Evolutionary conservation across 768 basidiomycete species (phyloP).

Genomic region (Boletus rubroflammeus): DNA sequence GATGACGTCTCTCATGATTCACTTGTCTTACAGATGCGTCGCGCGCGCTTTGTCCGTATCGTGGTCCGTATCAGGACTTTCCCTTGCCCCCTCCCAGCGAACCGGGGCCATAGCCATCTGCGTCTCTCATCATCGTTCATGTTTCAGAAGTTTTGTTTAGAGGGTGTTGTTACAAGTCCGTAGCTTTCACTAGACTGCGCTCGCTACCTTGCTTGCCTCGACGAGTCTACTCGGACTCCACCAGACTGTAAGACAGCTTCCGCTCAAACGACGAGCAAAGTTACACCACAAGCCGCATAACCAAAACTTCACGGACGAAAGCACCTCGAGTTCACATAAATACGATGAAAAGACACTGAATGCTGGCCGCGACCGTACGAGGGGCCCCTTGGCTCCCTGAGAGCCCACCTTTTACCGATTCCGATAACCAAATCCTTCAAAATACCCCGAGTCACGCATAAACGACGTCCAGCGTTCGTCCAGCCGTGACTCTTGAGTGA

Average conservation of each 20-base stretch:
- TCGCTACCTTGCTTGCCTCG: neutral
- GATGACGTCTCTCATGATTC: neutral
- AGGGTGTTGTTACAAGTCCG: neutral
- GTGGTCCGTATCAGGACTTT: conserved; percentile 6
- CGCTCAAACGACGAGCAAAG: too few relatives aligned
- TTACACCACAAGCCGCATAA: neutral
- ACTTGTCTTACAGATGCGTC: neutral
- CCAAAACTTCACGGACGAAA: neutral
- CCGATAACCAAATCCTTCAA: conserved; percentile 35
- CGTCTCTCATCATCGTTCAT: neutral
- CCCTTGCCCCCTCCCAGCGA: conserved; percentile 6
- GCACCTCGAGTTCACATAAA: neutral
- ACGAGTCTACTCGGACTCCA: neutral
- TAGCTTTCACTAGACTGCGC: neutral
- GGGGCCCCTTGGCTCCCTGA: neutral
- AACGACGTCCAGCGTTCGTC: conserved; percentile 61
- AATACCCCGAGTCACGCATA: conserved; percentile 53
- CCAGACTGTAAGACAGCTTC: neutral
- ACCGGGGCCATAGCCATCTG: neutral
- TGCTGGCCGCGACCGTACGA: neutral
- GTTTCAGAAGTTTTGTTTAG: neutral
- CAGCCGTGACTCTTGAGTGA: conserved; percentile 50
- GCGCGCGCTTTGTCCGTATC: conserved; percentile 4
- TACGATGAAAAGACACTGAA: neutral
- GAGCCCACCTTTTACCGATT: conserved; percentile 10